Conservation (phyloP, 768 basidiomycete species). For the Leccinum imitatum region DNA sequence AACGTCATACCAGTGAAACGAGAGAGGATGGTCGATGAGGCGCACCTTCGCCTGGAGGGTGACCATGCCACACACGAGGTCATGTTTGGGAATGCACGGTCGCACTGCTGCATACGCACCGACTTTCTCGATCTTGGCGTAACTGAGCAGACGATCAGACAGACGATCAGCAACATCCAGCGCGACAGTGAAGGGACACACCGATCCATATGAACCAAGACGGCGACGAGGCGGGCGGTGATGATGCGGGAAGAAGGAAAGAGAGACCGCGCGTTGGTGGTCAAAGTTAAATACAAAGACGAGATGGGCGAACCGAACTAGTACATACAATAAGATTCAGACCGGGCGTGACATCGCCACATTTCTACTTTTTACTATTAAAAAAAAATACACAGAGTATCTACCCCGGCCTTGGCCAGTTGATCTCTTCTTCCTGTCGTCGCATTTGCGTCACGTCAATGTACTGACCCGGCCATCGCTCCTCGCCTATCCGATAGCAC, state of each 20-base stretch:
- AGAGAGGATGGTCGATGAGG: neutral
- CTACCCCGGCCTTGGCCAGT: conserved; percentile 73
- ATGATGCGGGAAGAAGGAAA: conserved; percentile 4
- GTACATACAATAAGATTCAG: conserved; percentile 2
- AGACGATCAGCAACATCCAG: conserved; percentile 17
- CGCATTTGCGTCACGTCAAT: conserved; percentile 68
- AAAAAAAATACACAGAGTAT: neutral
- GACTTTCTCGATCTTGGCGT: conserved; percentile 97
- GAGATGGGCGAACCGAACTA: conserved; percentile 19
- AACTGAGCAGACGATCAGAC: conserved; percentile 50
- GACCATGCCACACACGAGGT: conserved; percentile 18
- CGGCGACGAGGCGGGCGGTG: conserved; percentile 2
- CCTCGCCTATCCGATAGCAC: conserved; percentile 49
- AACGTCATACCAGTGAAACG: conserved; percentile 6
- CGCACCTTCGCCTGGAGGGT: conserved; percentile 44
- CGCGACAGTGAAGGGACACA: conserved; percentile 19
- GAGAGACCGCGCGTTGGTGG: neutral
- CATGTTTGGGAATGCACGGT: conserved; percentile 3
- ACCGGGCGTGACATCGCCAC: conserved; percentile 16
- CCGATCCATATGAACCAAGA: conserved; percentile 33
- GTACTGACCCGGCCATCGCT: conserved; percentile 70
- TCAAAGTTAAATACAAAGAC: conserved; percentile 17
- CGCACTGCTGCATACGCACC: conserved; percentile 58
- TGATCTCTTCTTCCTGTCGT: conserved; percentile 54
- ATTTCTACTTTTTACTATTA: neutral